Conservation (phyloP, 2,329 filamentous ascomycete genomes). For the Alternaria longipes region DNA sequence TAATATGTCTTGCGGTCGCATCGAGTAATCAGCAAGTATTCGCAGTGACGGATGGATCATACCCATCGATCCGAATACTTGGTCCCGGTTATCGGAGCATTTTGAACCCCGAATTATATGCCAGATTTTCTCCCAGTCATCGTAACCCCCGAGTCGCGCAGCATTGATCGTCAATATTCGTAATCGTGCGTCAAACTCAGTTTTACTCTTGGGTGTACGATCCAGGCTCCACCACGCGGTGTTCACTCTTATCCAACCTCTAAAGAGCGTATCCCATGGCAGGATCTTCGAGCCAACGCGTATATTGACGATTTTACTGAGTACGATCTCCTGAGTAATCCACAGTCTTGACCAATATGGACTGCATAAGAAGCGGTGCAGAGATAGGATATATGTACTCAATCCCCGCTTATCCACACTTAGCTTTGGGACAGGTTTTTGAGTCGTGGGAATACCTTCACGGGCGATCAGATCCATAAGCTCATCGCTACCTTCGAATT, state of each 20-base stretch:
- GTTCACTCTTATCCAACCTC: neutral
- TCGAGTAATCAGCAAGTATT: neutral
- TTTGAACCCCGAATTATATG: neutral
- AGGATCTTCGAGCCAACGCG: neutral
- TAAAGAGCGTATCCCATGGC: neutral
- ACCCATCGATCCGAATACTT: neutral
- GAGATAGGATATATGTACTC: fast-evolving
- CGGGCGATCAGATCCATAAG: neutral
- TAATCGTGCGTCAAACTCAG: too few species aligned
- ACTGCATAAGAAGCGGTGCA: fast-evolving
- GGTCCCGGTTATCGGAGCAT: neutral
- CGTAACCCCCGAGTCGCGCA: too few species aligned
- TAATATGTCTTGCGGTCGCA: neutral
- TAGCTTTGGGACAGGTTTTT: fast-evolving
- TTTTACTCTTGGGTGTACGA: too few species aligned
- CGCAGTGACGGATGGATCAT: neutral
- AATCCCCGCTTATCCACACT: neutral
- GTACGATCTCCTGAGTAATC: neutral
- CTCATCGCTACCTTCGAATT: neutral
- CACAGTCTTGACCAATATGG: neutral
- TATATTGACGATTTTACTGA: neutral
- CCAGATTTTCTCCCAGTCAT: too few species aligned
- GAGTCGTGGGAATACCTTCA: fast-evolving
- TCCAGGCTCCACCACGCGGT: neutral
- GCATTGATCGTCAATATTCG: too few species aligned